Evolutionary conservation across 2,329 filamentous ascomycete species (phyloP), one percentile per base, ranked within the genome.

Genomic region (Microcyclospora pomicola): DNA sequence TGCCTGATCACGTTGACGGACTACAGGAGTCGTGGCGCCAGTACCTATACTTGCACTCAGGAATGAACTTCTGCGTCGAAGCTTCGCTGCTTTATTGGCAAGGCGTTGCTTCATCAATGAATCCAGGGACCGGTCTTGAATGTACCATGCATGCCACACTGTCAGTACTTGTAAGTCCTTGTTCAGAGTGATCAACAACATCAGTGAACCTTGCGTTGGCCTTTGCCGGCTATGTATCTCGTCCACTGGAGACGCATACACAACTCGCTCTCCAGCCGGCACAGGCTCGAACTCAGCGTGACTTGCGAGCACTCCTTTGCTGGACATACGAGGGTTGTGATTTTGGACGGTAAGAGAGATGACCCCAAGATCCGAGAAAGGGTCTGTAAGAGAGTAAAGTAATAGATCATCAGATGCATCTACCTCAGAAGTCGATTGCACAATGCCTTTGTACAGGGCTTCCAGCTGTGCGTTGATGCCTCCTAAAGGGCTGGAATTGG

Each of bases 351-450:
- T 48, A 33, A 46, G 50, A 5, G 55, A 50, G 10, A 95, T 76
- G 32, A 94, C 64, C 1, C 87, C 88, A 51, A 95, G 70, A 49
- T 95, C 87, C 2, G 83, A 73, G 40, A 95, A 66, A 2, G 88
- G 88, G 53, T 93, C 84, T 2, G 81, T 86, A 34, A 98, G 67
- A 16, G 81, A 84, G 47, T 92, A 87, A 0, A 95, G 64, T 24
- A 84, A 71, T 1, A 82, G 82, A 65, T 82, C 76, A 36, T 77
- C 75, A 38, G 65, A 61, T 11, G 50, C 49, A 7, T 32, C 37
- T 13, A 37, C 37, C 27, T 42, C 38, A 5, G 38, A 36, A 3
- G 42, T 30, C 9, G 46, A 19, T 9, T 40, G 44, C 15, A 52
- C 44, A 4, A 53, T 41, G 33, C 47, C 45, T 31, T 51, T 43